Conservation (phyloP, 345 rosid species). For the Hibiscus mutabilis region DNA sequence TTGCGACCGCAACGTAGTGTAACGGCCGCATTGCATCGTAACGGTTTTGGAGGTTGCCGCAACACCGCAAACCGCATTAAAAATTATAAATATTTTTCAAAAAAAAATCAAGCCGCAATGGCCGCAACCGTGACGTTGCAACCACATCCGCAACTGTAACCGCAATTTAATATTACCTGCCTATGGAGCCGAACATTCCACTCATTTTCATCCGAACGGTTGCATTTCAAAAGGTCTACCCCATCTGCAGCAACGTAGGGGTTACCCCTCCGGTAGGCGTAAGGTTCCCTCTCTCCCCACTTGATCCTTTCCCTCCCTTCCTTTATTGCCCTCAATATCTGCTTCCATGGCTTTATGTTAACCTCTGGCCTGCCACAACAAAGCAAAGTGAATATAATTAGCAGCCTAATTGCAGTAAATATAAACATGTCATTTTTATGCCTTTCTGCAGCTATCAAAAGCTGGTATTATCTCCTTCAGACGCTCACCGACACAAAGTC, state of each 20-base stretch:
- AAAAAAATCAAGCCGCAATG: too few species aligned
- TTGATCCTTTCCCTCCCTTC: slow-evolving; percentile 15
- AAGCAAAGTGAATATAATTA: neutral
- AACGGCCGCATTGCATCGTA: too few species aligned
- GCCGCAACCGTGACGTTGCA: too few species aligned
- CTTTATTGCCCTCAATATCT: slow-evolving; percentile 16
- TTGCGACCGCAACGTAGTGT: too few species aligned
- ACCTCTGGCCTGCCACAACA: slow-evolving; percentile 25
- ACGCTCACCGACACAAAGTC: too few species aligned
- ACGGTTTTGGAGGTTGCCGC: too few species aligned
- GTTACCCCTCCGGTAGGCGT: slow-evolving; percentile 33
- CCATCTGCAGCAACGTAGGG: slow-evolving; percentile 16
- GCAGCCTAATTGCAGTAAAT: neutral
- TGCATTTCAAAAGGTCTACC: slow-evolving; percentile 23
- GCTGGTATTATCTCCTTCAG: too few species aligned
- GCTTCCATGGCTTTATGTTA: slow-evolving; percentile 30
- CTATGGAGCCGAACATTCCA: slow-evolving; percentile 18
- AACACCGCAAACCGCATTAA: too few species aligned
- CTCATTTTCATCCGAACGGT: neutral
- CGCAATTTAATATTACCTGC: slow-evolving; percentile 1
- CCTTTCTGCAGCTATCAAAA: too few species aligned
- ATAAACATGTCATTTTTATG: too few species aligned
- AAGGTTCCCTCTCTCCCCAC: slow-evolving; percentile 27
- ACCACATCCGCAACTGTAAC: too few species aligned
- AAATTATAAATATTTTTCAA: too few species aligned